These are phyloP conservation scores for Tolypocladium guangdongense DNA, from an alignment of 2,329 filamentous ascomycete genomes.

Conservation along the genomic window DNA sequence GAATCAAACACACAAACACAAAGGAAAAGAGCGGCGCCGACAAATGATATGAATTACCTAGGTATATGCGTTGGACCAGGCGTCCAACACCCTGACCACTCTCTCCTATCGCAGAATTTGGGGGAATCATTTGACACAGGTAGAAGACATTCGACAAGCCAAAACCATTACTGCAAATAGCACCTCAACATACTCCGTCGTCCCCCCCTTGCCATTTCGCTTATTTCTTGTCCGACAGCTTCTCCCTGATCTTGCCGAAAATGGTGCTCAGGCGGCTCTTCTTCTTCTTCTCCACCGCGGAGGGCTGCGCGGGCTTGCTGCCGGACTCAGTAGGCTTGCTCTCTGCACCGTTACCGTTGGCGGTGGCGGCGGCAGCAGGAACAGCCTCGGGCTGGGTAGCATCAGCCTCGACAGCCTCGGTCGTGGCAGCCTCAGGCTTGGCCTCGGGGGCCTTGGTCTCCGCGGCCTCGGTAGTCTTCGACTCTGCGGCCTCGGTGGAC, in stretches of 20 bases:
- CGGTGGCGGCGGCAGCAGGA: conserved; percentile 5
- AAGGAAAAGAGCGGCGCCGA: conserved; percentile 2
- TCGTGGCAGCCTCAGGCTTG: conserved; percentile 6
- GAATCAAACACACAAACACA: conserved; percentile 2
- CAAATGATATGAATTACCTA: conserved; percentile 21
- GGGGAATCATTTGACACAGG: conserved; percentile 28
- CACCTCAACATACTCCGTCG: conserved; percentile 5
- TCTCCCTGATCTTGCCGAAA: conserved; percentile 46
- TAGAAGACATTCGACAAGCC: conserved; percentile 24
- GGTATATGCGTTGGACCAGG: conserved; percentile 22
- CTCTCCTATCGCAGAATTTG: conserved; percentile 19
- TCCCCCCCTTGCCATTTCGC: conserved; percentile 3
- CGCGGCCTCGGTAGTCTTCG: conserved; percentile 8
- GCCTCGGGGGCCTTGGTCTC: conserved; percentile 9
- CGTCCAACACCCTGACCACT: conserved; percentile 17
- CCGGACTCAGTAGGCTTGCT: conserved; percentile 8
- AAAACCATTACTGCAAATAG: conserved; percentile 16
- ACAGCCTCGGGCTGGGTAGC: not conserved
- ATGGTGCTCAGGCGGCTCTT: conserved; percentile 53
- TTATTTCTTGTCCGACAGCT: conserved; percentile 23
- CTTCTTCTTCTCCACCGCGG: conserved; percentile 49
- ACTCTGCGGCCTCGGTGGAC: conserved; percentile 9
- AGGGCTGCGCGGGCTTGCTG: conserved; percentile 11
- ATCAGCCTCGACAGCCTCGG: conserved; percentile 6
- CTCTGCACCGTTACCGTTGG: conserved; percentile 11